Evolutionary conservation across 73 alveolate genomes (phyloP).

Genomic region (Stentor roeselii): DNA sequence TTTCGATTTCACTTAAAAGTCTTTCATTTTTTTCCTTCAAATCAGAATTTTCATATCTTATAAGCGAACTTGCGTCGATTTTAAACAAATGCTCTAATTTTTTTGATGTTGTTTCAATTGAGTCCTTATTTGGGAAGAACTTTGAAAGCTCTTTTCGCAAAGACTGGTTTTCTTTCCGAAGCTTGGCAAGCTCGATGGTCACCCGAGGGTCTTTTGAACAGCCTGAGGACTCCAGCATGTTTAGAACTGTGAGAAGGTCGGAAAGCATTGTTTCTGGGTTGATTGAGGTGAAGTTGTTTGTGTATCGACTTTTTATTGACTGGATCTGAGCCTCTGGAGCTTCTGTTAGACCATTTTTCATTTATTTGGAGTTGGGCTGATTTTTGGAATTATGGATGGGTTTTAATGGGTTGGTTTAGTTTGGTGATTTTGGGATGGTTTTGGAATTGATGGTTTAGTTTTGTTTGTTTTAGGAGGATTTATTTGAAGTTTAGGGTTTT

Average conservation of each 20-base stretch:
- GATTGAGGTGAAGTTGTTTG: not conserved
- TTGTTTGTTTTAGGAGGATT: no score
- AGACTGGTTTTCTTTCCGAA: not conserved
- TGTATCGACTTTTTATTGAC: not conserved
- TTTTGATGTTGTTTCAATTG: not conserved
- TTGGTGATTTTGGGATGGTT: no score
- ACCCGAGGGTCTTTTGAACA: not conserved
- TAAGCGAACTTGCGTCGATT: not conserved
- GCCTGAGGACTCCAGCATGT: not conserved
- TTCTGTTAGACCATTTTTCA: conserved; percentile 9
- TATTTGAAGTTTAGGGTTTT: no score
- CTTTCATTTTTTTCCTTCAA: not conserved
- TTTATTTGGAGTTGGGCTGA: not conserved
- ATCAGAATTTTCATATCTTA: not conserved
- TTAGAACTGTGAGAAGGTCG: not conserved
- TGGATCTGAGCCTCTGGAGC: not conserved
- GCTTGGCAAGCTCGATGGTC: not conserved
- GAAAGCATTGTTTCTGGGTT: not conserved
- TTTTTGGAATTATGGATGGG: not conserved
- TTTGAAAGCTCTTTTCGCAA: not conserved
- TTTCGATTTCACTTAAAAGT: not conserved
- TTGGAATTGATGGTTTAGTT: no score
- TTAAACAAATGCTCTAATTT: no score
- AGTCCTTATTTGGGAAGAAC: not conserved
- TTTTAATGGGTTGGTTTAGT: no score